Conservation (phyloP, 2,329 filamentous ascomycete species). For the Periconia macrospinosa region DNA sequence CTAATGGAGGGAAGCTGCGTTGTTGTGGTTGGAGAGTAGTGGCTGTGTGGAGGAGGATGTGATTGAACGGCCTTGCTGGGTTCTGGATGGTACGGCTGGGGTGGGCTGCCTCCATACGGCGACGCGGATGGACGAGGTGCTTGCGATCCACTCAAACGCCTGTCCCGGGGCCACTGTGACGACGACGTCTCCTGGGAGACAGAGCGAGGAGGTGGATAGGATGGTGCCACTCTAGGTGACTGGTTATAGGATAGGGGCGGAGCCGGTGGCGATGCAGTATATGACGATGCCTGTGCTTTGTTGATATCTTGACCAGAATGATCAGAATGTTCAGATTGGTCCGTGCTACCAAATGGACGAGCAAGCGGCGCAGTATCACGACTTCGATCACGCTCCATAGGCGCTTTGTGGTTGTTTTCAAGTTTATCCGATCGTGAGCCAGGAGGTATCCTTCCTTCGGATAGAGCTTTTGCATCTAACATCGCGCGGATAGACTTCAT, state of each 20-base stretch:
- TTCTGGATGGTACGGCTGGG: conserved; percentile 27
- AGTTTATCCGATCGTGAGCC: neutral
- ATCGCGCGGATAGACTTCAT: conserved; percentile 29
- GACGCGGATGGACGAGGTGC: conserved; percentile 22
- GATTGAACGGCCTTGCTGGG: conserved; percentile 20
- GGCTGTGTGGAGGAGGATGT: conserved; percentile 32
- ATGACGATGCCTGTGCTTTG: conserved; percentile 24
- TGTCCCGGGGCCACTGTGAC: conserved; percentile 29
- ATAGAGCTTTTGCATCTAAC: conserved; percentile 25
- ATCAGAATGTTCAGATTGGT: conserved; percentile 21
- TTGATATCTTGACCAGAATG: conserved; percentile 25
- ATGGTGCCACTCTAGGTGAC: conserved; percentile 14
- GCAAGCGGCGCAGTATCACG: conserved; percentile 15
- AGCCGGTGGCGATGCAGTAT: conserved; percentile 21
- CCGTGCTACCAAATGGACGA: conserved; percentile 9
- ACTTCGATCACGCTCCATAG: conserved; percentile 7
- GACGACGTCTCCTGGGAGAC: conserved; percentile 27
- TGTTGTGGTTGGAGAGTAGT: conserved; percentile 29
- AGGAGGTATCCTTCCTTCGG: conserved; percentile 4
- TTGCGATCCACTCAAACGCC: conserved; percentile 32
- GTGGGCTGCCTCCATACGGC: conserved; percentile 26
- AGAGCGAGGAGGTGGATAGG: conserved; percentile 22
- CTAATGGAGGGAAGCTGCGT: conserved; percentile 13
- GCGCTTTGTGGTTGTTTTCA: neutral
- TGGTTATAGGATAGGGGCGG: conserved; percentile 13